Conservation (phyloP, 805 yeast genomes). For the Teunomyces funiuensis region DNA sequence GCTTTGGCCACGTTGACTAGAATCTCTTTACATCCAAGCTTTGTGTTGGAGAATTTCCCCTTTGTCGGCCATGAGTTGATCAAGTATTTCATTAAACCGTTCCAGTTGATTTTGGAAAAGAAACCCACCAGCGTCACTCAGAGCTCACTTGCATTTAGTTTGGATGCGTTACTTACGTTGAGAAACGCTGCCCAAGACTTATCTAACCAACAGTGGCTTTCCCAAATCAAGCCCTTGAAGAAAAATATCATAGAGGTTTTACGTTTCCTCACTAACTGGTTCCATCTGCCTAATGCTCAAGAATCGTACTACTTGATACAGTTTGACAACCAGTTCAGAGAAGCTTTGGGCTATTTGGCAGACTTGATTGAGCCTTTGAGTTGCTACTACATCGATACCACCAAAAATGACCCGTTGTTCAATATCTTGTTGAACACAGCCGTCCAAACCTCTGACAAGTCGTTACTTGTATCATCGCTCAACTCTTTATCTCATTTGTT, state of each 20-base stretch:
- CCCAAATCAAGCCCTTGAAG: conserved; percentile 51
- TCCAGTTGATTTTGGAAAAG: conserved; percentile 21
- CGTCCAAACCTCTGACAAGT: conserved; percentile 59
- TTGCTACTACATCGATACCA: conserved; percentile 76
- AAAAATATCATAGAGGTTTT: conserved; percentile 47
- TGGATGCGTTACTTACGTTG: conserved; percentile 60
- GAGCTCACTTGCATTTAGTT: conserved; percentile 25
- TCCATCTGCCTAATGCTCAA: conserved; percentile 19
- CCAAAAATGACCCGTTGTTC: conserved; percentile 68
- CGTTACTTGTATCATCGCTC: conserved; percentile 64
- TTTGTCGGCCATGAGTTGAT: conserved; percentile 44
- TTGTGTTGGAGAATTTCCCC: conserved; percentile 39
- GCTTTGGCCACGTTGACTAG: conserved; percentile 57
- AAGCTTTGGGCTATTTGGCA: conserved; percentile 62
- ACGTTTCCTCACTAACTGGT: conserved; percentile 36
- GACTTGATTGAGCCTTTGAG: conserved; percentile 85
- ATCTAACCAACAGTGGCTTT: conserved; percentile 75
- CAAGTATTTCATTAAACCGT: conserved; percentile 36
- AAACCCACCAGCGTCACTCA: conserved; percentile 16
- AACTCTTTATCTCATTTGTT: conserved; percentile 79
- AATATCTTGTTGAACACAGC: conserved; percentile 53
- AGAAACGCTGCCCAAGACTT: conserved; percentile 84
- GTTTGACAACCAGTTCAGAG: conserved; percentile 44
- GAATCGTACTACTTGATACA: conserved; percentile 17
- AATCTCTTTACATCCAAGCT: conserved; percentile 30